Percentiles rank a stretch among this genome's conserved stretches.
These are phyloP conservation scores for Pyrenophora graminea DNA, from an alignment of 2,329 filamentous ascomycete genomes.

Conservation along the genomic window DNA sequence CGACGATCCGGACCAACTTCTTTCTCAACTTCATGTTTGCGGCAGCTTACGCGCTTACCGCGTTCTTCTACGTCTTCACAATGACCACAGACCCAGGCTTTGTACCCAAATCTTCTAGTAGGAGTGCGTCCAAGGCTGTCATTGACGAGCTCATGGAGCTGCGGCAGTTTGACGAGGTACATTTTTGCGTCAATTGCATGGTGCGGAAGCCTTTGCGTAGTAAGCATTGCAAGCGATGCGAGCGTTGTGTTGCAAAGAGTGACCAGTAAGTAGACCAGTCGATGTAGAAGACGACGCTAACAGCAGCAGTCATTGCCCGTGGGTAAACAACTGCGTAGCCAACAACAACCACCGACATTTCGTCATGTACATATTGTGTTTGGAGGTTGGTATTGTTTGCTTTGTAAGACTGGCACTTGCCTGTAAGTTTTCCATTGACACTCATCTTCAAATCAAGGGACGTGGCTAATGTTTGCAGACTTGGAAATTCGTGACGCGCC, in stretches of 20 bases:
- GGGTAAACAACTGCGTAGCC: constrained; percentile 95
- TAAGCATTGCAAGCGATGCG: constrained; percentile 92
- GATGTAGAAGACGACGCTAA: constrained; percentile 18
- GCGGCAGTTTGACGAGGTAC: constrained; percentile 91
- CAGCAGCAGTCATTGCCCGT: constrained; percentile 81
- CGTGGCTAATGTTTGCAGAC: constrained; percentile 56
- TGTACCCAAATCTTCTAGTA: constrained; percentile 86
- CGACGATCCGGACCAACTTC: constrained; percentile 67
- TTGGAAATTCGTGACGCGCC: constrained; percentile 63
- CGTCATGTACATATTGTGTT: constrained; percentile 80
- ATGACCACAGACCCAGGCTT: constrained; percentile 92
- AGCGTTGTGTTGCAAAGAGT: constrained; percentile 91
- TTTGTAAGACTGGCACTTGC: constrained; percentile 74
- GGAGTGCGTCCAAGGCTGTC: constrained; percentile 84
- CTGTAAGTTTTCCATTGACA: constrained; percentile 58
- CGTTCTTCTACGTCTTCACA: constrained; percentile 84
- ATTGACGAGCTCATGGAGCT: constrained; percentile 83
- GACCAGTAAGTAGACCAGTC: constrained; percentile 73
- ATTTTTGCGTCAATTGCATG: constrained; percentile 96
- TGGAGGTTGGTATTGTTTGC: constrained; percentile 74
- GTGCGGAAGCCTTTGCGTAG: constrained; percentile 87
- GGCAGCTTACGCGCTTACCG: constrained; percentile 65
- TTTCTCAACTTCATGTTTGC: constrained; percentile 79
- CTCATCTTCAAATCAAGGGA: too few species aligned
- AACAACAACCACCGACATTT: constrained; percentile 97